These are phyloP conservation scores for Leishmania mexicana DNA, from an alignment of 208 protist genomes.

Conservation along the genomic window DNA sequence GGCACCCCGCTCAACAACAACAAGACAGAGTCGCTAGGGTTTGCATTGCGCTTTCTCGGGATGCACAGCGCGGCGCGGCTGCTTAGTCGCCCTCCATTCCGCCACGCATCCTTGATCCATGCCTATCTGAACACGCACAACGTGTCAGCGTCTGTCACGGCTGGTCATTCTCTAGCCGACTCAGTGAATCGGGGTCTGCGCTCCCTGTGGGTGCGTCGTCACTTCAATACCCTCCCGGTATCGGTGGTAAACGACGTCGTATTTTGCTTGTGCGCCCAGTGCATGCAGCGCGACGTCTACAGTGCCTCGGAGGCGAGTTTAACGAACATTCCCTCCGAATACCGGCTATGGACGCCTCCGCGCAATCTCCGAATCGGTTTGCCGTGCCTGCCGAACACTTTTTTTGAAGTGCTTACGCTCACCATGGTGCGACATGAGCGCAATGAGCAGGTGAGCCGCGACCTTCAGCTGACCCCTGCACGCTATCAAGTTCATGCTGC, in stretches of 20 bases:
- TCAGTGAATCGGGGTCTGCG: background rate
- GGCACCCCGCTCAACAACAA: slow-evolving; percentile 67
- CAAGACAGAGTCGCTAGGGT: slow-evolving; percentile 32
- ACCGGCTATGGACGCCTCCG: background rate
- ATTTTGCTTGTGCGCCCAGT: slow-evolving; percentile 18
- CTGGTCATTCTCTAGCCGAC: background rate
- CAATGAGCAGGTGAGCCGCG: slow-evolving; percentile 31
- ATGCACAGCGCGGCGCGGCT: slow-evolving; percentile 16
- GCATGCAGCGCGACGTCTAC: slow-evolving; percentile 16
- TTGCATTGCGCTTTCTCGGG: slow-evolving; percentile 34
- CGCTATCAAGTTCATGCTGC: slow-evolving; percentile 14
- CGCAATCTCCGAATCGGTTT: background rate
- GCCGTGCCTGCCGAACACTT: slow-evolving; percentile 15
- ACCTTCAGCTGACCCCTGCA: slow-evolving; percentile 37
- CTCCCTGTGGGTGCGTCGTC: slow-evolving; percentile 2
- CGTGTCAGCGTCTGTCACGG: background rate
- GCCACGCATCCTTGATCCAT: background rate
- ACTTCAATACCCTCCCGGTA: background rate
- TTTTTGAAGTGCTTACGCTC: slow-evolving; percentile 28
- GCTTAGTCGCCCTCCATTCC: background rate
- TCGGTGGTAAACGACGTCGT: background rate
- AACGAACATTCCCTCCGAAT: slow-evolving; percentile 1
- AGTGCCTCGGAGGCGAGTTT: background rate
- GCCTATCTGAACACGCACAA: slow-evolving; percentile 6
- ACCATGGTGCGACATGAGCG: slow-evolving; percentile 56